Conservation (phyloP, 148 eudicot species). For the Oxyria digyna region DNA sequence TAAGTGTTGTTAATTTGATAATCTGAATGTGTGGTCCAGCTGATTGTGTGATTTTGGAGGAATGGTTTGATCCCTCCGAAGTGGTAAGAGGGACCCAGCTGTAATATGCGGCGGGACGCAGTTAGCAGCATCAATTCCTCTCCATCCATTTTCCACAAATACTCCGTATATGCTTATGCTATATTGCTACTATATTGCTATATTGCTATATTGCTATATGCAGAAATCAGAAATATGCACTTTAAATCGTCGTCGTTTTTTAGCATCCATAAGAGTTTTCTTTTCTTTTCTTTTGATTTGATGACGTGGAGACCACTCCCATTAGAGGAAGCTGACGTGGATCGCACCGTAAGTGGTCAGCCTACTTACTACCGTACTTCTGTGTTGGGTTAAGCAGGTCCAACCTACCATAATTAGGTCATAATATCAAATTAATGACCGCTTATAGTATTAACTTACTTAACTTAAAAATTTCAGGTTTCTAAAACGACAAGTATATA, state of each 20-base stretch:
- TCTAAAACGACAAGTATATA: no score
- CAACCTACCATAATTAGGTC: neutral
- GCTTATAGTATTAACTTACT: no score
- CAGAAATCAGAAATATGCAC: neutral
- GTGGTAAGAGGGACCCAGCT: constrained; percentile 1
- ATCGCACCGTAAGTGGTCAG: neutral
- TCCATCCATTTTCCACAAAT: neutral
- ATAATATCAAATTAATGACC: no score
- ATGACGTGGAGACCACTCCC: constrained; percentile 11
- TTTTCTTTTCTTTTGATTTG: no score
- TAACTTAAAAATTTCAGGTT: no score
- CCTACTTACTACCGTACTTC: no score
- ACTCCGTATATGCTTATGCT: no score
- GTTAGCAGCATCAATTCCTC: neutral
- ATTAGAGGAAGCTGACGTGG: constrained; percentile 8
- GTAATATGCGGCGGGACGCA: constrained; percentile 7
- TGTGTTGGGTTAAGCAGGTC: neutral
- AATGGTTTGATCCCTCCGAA: neutral
- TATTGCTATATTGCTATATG: neutral
- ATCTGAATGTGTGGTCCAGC: neutral
- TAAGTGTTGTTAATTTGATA: neutral
- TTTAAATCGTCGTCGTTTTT: neutral
- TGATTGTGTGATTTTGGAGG: neutral
- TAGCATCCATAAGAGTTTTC: neutral
- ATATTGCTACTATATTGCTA: no score